Base-by-base conservation (phyloP, 2,329 filamentous ascomycete genomes). In the Aspergillus udagawae region DNA sequence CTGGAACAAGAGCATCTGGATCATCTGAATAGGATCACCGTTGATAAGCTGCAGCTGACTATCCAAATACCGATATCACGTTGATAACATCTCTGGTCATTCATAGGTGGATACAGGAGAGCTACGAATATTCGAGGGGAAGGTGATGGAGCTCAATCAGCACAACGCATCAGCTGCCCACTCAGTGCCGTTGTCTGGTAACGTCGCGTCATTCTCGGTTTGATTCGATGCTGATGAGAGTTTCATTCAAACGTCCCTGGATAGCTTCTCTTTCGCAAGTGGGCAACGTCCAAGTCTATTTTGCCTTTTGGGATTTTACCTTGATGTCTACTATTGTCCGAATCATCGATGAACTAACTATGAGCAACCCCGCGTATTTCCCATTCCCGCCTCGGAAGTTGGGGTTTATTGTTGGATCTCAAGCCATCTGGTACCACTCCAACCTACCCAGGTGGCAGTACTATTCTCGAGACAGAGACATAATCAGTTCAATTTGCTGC, bases 351-450 rank as follows among this genome's bases (percentile, higher is more conserved):
- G 32, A 38, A 38, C 32, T 35, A 35, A 35, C 32, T 28, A 50
- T 29, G 28, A 27, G 49, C 27, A 50, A 29, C 7, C 49, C 48
- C 49, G 27, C 27, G 10, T 21, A 20, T 21, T 27, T 50, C 49
- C 49, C 27, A 9, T 4, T 21, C 20, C n/a, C 20, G 10, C n/a
- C 3, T 20, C 8, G 9, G 41, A 4, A 44, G 23, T 32, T 32
- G 29, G 29, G 12, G 29, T 32, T 32, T 5, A 32, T 12, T 4
- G 29, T 50, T 57, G 59, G 55, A 60, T 50, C 23, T 51, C 25
- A 12, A 38, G 55, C 55, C 55, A 58, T 62, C 45, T 58, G 58
- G 60, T 60, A 56, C 55, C 58, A 58, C 57, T 58, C n/a, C 45
- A 42, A 42, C 29, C 32, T 42, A 38, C 44, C 45, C 58, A 55